Base-by-base conservation (phyloP, 1,284 basidiomycete species). In the Sporisorium reilianum region DNA sequence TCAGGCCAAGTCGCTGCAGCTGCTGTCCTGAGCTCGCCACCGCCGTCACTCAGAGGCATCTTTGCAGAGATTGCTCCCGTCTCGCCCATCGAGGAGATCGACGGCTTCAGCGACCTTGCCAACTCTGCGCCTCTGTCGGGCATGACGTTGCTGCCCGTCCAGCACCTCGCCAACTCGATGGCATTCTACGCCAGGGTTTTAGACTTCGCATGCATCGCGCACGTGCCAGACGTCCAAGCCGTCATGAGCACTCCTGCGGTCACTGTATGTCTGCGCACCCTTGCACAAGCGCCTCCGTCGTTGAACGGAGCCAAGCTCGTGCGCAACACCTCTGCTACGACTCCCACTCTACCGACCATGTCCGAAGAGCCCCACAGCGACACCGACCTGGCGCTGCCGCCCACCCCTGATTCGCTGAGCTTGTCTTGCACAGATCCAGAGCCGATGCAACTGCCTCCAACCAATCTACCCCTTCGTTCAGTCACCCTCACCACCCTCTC, bases 131-230 rank as follows among this genome's bases (percentile, higher is more conserved):
- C 64, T 11, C 20, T 60, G 25, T 56, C 46, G 22, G 56, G 53
- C 30, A 59, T 66, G 58, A 59, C 69, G 4, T 46, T 76, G 49
- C 58, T 76, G 4, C 61, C 74, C 0, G 69, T 68, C 52, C 65
- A 53, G 45, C 34, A 65, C 20, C 63, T 76, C 2, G 59, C 54
- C 11, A 20, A 41, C 25, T 55, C 74, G 11, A 50, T 68, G 22
- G 51, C 50, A 26, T 76, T 76, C 58, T 76, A 76, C 50, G 28
- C 55, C 23, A 58, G 59, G 23, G 58, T 76, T 5, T 49, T 73
- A 22, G 74, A 65, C 18, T 62, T 73, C 45, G 41, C 56, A 22
- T 64, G 64, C 52, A 28, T 63, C 25, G 66, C 74, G 36, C 57
- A 73, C 1, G 20, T 48, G 18, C 30, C 54, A n/a, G 40, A 50